These are phyloP conservation scores for Boletus fagicola DNA, from an alignment of 768 basidiomycete species.

Conservation along the genomic window DNA sequence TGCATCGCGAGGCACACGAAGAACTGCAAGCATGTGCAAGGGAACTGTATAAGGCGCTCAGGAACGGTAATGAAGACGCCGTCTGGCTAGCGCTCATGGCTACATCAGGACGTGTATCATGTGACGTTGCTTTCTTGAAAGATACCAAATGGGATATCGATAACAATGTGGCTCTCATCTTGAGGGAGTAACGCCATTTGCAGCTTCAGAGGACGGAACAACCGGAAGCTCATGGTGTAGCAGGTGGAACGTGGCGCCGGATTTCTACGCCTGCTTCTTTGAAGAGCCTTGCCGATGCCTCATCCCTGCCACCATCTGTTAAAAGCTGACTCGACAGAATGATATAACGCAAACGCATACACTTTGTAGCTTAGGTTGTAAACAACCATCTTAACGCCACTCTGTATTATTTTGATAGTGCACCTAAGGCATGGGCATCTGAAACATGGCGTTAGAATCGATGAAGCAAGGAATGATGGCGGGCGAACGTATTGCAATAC, in stretches of 20 bases:
- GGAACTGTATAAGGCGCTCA: slow-evolving; percentile 61
- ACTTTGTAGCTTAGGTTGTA: slow-evolving; percentile 96
- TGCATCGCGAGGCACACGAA: slow-evolving; percentile 61
- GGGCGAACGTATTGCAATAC: slow-evolving; percentile 94
- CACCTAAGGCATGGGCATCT: slow-evolving; percentile 99
- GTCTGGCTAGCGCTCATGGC: slow-evolving; percentile 77
- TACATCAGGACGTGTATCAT: slow-evolving; percentile 45
- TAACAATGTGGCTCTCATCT: slow-evolving; percentile 34
- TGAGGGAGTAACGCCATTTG: slow-evolving; percentile 28
- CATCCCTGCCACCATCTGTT: slow-evolving; percentile 54
- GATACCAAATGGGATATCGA: slow-evolving; percentile 64
- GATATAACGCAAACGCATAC: slow-evolving; percentile 44
- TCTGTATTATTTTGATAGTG: slow-evolving; percentile 96
- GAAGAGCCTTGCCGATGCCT: slow-evolving; percentile 75
- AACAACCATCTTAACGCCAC: slow-evolving; percentile 86
- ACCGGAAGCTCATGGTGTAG: slow-evolving; percentile 13
- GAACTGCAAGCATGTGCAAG: slow-evolving; percentile 72
- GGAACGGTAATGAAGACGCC: slow-evolving; percentile 66
- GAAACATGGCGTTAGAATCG: slow-evolving; percentile 4
- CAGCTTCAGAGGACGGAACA: neutral
- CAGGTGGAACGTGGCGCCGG: slow-evolving; percentile 61
- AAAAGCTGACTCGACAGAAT: neutral
- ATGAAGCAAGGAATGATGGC: neutral
- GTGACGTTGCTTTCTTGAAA: slow-evolving; percentile 49
- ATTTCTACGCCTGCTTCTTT: slow-evolving; percentile 80